Conservation (phyloP, 2,329 filamentous ascomycete species). For the Thielaviopsis punctulata region DNA sequence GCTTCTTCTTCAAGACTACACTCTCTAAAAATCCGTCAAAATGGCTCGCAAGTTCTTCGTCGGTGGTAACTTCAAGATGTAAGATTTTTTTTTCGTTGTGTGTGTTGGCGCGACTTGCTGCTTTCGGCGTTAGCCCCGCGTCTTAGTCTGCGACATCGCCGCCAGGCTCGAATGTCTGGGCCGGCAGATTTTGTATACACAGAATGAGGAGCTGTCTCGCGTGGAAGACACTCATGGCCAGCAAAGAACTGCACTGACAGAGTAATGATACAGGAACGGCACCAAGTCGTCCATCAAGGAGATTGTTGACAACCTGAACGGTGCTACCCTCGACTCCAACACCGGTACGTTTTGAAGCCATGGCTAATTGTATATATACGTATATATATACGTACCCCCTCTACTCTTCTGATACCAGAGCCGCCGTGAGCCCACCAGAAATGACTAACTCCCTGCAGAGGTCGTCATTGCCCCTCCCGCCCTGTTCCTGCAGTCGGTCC, state of each 20-base stretch:
- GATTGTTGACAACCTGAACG: constrained; percentile 80
- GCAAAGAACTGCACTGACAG: too few relatives aligned
- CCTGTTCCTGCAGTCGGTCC: constrained; percentile 77
- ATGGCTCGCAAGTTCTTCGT: constrained; percentile 97
- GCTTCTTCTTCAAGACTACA: constrained; percentile 11
- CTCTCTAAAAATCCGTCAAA: constrained; percentile 27
- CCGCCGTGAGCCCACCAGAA: not conserved
- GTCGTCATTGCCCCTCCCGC: constrained; percentile 84
- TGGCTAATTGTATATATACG: too few relatives aligned
- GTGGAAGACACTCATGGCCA: too few relatives aligned
- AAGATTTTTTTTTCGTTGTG: constrained; percentile 21
- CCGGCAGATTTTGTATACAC: not conserved
- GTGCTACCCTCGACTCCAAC: constrained; percentile 54
- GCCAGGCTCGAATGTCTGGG: not conserved
- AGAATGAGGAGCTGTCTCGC: not conserved
- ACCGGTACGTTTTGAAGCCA: constrained; percentile 3
- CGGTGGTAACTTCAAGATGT: constrained; percentile 99
- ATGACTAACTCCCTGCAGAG: constrained; percentile 35
- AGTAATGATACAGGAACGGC: constrained; percentile 61
- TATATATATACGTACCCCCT: not conserved
- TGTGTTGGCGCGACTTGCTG: not conserved
- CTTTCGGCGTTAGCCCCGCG: not conserved
- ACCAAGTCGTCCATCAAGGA: constrained; percentile 74
- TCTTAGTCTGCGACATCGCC: not conserved
- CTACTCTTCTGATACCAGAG: not conserved